phyloP scores from a whole-genome alignment of 805 yeast species.

The Scheffersomyces ergatensis region DNA sequence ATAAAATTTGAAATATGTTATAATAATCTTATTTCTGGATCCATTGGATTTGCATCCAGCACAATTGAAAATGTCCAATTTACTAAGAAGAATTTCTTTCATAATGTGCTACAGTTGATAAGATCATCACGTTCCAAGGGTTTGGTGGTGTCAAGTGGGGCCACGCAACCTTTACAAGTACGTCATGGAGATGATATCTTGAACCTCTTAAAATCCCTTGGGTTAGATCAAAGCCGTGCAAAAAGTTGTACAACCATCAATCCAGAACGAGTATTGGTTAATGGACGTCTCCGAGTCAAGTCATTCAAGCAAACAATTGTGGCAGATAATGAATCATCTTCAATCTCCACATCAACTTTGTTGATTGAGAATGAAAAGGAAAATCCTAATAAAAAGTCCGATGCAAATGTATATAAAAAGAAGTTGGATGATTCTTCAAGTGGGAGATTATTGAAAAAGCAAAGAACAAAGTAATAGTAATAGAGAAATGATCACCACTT shows the following conservation, averaged over 20 bases:
- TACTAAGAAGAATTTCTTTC: conserved; percentile 60
- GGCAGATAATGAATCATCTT: conserved; percentile 41
- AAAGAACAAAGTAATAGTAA: conserved; percentile 9
- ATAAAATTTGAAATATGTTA: conserved; percentile 79
- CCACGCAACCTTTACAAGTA: conserved; percentile 51
- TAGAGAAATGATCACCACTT: no score
- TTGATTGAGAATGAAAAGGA: conserved; percentile 19
- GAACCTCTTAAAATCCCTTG: conserved; percentile 64
- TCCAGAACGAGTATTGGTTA: conserved; percentile 64
- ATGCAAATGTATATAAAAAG: conserved; percentile 18
- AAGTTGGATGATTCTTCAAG: conserved; percentile 18
- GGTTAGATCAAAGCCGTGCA: conserved; percentile 64
- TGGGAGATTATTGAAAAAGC: conserved; percentile 23
- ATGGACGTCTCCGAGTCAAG: conserved; percentile 69
- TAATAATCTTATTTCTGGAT: conserved; percentile 46
- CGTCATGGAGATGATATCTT: conserved; percentile 69
- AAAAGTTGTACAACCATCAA: conserved; percentile 55
- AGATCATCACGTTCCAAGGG: conserved; percentile 84
- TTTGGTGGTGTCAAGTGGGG: conserved; percentile 76
- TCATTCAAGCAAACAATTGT: conserved; percentile 76
- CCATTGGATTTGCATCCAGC: conserved; percentile 23
- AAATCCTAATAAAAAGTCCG: conserved; percentile 11
- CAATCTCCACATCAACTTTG: conserved; percentile 18
- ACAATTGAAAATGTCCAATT: conserved; percentile 20
- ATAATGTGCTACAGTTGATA: conserved; percentile 69